A percentile compares a stretch with the other conserved stretches of the same genome.
Evolutionary conservation across 805 yeast genomes (phyloP).

Genomic region (Wickerhamiella brachini): DNA sequence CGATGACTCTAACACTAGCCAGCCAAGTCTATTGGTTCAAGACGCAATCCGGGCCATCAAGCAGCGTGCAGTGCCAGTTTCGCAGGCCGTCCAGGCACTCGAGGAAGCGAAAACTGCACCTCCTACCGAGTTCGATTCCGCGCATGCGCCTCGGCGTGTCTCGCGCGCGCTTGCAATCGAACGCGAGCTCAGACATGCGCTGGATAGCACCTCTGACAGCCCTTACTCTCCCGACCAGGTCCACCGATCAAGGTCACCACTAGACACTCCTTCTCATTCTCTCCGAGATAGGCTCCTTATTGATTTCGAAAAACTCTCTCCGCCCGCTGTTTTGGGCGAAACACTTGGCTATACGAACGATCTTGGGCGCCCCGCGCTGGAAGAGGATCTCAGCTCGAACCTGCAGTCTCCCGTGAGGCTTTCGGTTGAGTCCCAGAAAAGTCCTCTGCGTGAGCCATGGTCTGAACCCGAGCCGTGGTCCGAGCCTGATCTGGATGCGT

Average conservation of each 20-base stretch:
- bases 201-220: background rate
- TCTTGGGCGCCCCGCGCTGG: no score
- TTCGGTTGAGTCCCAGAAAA: no score
- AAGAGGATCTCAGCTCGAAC: no score
- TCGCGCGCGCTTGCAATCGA: background rate
- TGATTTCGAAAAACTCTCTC: no score
- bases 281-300: no score
- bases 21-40: conserved; percentile 2
- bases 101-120: background rate
- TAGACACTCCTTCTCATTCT: no score
- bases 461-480: no score
- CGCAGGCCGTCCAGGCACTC: background rate
- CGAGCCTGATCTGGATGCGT: no score
- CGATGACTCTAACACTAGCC: background rate
- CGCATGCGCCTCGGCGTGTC: background rate
- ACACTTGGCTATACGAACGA: no score
- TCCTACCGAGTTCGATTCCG: background rate
- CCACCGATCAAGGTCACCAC: background rate
- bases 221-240: background rate
- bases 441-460: no score
- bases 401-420: no score
- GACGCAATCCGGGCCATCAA: conserved; percentile 8
- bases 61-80: conserved; percentile 3
- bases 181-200: background rate
- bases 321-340: no score